Conservation (phyloP, 805 yeast species). For the Grigorovia transvaalensis region DNA sequence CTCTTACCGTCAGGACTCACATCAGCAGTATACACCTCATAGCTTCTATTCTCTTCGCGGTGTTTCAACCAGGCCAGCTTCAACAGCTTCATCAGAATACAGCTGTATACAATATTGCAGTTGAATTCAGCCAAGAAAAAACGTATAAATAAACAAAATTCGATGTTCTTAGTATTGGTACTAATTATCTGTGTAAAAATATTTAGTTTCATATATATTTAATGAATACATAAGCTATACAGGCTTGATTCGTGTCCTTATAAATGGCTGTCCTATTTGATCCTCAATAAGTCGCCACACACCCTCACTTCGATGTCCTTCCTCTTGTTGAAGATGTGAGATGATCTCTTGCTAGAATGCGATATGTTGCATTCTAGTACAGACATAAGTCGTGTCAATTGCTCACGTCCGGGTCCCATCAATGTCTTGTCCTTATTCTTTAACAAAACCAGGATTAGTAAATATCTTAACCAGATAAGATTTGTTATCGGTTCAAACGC, state of each 20-base stretch:
- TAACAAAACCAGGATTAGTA: constrained; percentile 40
- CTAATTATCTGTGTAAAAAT: too few species aligned
- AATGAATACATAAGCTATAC: background rate
- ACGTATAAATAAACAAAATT: background rate
- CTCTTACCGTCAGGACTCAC: constrained; percentile 75
- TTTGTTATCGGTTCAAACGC: constrained; percentile 37
- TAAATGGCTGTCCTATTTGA: constrained; percentile 6
- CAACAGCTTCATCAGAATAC: constrained; percentile 39
- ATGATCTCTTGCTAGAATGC: constrained; percentile 2
- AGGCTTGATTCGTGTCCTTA: too few species aligned
- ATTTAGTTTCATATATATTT: background rate
- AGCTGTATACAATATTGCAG: too few species aligned
- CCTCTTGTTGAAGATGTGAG: constrained; percentile 9
- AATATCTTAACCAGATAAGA: constrained; percentile 53
- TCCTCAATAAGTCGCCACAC: constrained; percentile 17
- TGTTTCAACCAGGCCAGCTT: constrained; percentile 69
- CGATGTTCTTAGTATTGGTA: background rate
- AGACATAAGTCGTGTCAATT: constrained; percentile 10
- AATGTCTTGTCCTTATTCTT: constrained; percentile 10
- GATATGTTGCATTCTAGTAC: constrained; percentile 2
- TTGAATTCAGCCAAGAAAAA: too few species aligned
- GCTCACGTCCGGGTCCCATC: constrained; percentile 14
- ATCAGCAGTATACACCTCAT: constrained; percentile 77
- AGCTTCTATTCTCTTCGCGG: constrained; percentile 65
- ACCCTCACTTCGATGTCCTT: constrained; percentile 13